Evolutionary conservation across 2,329 filamentous ascomycete species (phyloP).

Genomic region (Stachybotrys chartarum): DNA sequence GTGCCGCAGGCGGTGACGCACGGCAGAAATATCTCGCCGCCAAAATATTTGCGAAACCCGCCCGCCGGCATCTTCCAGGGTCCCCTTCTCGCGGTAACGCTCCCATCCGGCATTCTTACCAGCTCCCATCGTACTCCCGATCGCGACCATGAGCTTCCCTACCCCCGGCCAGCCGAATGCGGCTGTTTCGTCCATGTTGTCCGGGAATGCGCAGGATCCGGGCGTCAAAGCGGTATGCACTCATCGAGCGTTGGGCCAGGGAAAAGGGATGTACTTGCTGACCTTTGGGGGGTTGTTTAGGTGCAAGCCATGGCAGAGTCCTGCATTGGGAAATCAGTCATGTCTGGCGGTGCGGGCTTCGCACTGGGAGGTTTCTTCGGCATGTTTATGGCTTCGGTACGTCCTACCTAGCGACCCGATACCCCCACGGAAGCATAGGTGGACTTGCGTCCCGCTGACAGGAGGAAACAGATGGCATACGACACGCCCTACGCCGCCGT

Average conservation of each 20-base stretch:
- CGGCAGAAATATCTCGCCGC: background rate
- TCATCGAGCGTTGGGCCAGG: background rate
- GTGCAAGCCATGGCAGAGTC: conserved; percentile 86
- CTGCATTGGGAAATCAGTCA: conserved; percentile 78
- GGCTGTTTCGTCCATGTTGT: conserved; percentile 10
- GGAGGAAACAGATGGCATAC: conserved; percentile 75
- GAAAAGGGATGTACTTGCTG: background rate
- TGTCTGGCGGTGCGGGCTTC: conserved; percentile 91
- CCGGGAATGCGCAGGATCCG: conserved; percentile 37
- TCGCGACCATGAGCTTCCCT: background rate
- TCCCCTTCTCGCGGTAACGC: background rate
- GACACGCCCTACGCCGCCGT: conserved; percentile 73
- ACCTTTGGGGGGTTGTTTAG: conserved; percentile 30
- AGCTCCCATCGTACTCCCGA: background rate
- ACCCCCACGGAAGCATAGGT: conserved; percentile 7
- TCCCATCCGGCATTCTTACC: background rate
- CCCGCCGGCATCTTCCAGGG: background rate
- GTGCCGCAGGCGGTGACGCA: background rate
- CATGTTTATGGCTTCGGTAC: conserved; percentile 94
- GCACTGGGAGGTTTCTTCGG: conserved; percentile 91
- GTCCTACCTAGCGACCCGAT: conserved; percentile 21
- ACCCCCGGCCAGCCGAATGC: background rate
- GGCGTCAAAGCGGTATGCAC: conserved; percentile 41
- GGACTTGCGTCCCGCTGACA: background rate
- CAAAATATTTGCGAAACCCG: background rate